Base-by-base conservation (phyloP, 176 grass and related monocot genomes). In the Stipa capillata region DNA sequence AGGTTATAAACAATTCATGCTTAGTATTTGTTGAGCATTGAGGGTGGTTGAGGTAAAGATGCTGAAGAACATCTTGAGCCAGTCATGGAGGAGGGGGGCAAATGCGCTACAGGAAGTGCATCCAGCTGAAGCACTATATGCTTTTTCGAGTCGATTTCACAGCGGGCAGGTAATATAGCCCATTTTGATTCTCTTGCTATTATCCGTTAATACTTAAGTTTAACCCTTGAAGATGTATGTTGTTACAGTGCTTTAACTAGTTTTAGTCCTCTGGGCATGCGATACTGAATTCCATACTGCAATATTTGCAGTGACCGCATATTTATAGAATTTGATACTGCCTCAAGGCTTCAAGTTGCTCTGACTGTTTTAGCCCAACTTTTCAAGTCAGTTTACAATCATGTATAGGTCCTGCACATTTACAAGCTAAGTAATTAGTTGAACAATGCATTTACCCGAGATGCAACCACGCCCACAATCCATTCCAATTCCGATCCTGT, bases 101-200 rank as follows among this genome's bases (percentile, higher is more conserved):
- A 33, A 68, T 74, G 67, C 56, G 1, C 58, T 82, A 25, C 50
- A 13, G 2, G 42, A 68, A 49, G 73, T 41, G 23, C 81, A 62
- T 32, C 49, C 31, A 17, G 13, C 34, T n/a, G 72, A 68, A 7
- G 59, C 73, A 61, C 7, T 87, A 5, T 82, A 69, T 73, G 69
- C 74, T 82, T 88, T 57, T 18, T 76, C 66, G 61, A 88, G 81
- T 49, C 43, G 10, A 57, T 91, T 91, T 75, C 89, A 91, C 28
- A 71, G 73, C 7, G 85, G 85, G 4, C 57, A 82, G 89, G 89
- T 91, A 73, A 82, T 6, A 16, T 7, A 12, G 6, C 21, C 41
- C 18, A 54, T 50, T n/a, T 23, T 64, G 11, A 21, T 15, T 81
- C 6, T n/a, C 50, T 17, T 1, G 20, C 12, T 11, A 4, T 6